These are phyloP conservation scores for Verbascum thapsus DNA, from an alignment of 257 asterid species.

Conservation along the genomic window DNA sequence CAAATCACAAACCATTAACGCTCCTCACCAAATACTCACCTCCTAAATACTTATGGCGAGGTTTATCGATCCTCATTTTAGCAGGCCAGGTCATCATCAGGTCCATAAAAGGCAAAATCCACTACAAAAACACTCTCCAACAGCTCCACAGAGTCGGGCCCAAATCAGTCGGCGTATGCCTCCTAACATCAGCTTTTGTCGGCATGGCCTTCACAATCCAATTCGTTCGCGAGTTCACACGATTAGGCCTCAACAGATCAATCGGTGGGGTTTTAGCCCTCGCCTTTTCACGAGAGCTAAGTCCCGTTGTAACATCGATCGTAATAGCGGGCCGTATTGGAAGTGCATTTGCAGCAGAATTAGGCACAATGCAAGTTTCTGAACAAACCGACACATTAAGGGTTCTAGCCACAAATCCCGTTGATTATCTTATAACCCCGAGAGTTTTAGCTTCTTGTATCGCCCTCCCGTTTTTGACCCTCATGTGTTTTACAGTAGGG, in stretches of 20 bases:
- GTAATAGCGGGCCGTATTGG: constrained; percentile 98
- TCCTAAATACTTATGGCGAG: constrained; percentile 92
- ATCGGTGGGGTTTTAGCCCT: constrained; percentile 97
- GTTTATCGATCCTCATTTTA: constrained; percentile 66
- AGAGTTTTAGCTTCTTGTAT: constrained; percentile 83
- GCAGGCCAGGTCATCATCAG: constrained; percentile 80
- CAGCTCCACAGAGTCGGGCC: constrained; percentile 91
- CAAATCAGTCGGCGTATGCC: constrained; percentile 90
- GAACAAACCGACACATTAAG: constrained; percentile 93
- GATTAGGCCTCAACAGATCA: constrained; percentile 86
- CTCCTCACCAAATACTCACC: constrained; percentile 77
- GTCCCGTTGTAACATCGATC: constrained; percentile 90
- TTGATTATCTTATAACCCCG: constrained; percentile 87
- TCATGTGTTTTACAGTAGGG: constrained; percentile 84
- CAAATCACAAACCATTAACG: constrained; percentile 38
- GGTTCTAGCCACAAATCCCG: constrained; percentile 88
- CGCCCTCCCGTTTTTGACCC: constrained; percentile 74
- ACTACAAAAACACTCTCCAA: constrained; percentile 85
- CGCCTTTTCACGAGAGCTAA: constrained; percentile 84
- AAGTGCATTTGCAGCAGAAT: constrained; percentile 93
- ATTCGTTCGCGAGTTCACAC: constrained; percentile 87
- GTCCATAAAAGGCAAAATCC: constrained; percentile 65
- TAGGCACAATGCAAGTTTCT: constrained; percentile 98
- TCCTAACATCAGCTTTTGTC: constrained; percentile 83
- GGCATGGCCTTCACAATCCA: constrained; percentile 99